Base-by-base conservation (phyloP, 108 stramenopile genomes). In the Conticribra weissflogii region DNA sequence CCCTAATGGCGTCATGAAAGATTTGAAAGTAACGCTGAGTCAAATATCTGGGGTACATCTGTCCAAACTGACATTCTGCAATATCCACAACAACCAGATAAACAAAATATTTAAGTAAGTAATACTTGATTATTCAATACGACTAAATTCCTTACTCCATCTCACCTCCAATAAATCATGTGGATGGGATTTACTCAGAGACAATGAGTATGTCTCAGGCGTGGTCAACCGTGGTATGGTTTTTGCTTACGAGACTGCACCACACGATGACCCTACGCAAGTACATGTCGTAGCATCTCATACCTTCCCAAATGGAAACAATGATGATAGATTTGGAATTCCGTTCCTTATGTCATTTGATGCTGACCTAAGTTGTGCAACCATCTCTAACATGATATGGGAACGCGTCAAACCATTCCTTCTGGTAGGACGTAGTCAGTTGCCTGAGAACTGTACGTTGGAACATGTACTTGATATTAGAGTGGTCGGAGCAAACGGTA, bases 261-360 rank as follows among this genome's bases (percentile, higher is more conserved):
- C 53, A 17, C 9, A 45, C 12, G 15, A 36, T 27, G 66, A 67
- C 24, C 16, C 54, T 16, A 45, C 54, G 25, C 53, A 67, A 24
- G 19, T 67, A 22, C 53, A 54, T 67, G 54, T 25, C 27, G 66
- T 67, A 17, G 25, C 55, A 34, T 46, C 31, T 34, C 66, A 67
- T 34, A n/a, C 50, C 29, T 29, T 83, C 0, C 28, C 73, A 18
- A 71, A 67, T 46, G 49, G 24, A 12, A 44, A 53, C 44, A 72
- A 56, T 12, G 34, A 25, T 24, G 25, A 36, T 21, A 47, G 48
- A 17, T 59, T 92, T 63, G 91, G 91, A 4, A 83, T 85, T 30
- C 91, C 91, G 1, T 54, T 93, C 12, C 59, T 90, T 34, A 71
- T 76, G 25, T 88, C 91, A 3, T 84, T 83, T 48, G 50, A 71